Conservation (phyloP, 768 basidiomycete genomes). For the Auriscalpium microsporum region DNA sequence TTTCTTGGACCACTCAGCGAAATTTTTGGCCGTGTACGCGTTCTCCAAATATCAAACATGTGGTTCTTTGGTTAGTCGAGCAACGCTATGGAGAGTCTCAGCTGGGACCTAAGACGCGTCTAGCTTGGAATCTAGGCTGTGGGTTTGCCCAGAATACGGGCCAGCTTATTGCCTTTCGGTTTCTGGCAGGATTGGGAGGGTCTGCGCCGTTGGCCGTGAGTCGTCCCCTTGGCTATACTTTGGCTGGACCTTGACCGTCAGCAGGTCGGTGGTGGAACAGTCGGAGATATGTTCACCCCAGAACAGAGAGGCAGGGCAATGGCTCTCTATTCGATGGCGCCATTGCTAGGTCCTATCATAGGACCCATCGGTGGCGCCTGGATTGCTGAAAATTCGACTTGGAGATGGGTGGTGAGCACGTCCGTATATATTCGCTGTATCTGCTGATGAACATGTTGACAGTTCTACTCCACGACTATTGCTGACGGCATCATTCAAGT, state of each 20-base stretch:
- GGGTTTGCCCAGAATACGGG: constrained; percentile 51
- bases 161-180: constrained; percentile 26
- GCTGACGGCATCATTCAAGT: constrained; percentile 45
- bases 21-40: constrained; percentile 54
- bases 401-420: constrained; percentile 57
- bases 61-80: constrained; percentile 46
- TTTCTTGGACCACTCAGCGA: constrained; percentile 58
- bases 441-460: neutral
- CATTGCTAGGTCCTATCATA: constrained; percentile 55
- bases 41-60: constrained; percentile 54
- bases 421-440: neutral
- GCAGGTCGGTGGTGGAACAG: constrained; percentile 48
- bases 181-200: constrained; percentile 64
- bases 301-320: constrained; percentile 61
- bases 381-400: constrained; percentile 54
- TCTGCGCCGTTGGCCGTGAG: constrained; percentile 49
- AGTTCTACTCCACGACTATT: constrained; percentile 22
- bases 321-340: constrained; percentile 56
- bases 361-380: constrained; percentile 61
- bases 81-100: neutral
- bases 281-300: constrained; percentile 51
- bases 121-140: constrained; percentile 50
- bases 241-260: neutral
- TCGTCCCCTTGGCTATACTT: neutral
- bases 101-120: too few relatives aligned